Percentiles rank a stretch among this genome's conserved stretches.
phyloP scores from a whole-genome alignment of 306 rosid species.

The Medicago ruthenica region DNA sequence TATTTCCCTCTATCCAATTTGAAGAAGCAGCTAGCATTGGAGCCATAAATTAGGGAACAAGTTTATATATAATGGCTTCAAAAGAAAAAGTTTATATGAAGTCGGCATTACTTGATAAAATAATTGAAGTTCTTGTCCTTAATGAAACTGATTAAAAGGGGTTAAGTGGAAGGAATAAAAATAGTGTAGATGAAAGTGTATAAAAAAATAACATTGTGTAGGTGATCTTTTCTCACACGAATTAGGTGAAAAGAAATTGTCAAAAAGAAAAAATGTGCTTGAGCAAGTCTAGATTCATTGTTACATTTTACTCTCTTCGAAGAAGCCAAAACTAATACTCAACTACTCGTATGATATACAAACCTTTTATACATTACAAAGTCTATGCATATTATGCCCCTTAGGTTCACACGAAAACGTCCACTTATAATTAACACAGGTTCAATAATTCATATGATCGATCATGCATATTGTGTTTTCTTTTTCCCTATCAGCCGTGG shows the following conservation, averaged over 20 bases:
- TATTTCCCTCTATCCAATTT: neutral
- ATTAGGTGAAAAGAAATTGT: slow-evolving; percentile 30
- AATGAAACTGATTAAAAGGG: slow-evolving; percentile 3
- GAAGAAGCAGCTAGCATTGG: neutral
- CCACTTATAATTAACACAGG: neutral
- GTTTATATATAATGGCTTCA: neutral
- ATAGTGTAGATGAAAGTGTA: neutral
- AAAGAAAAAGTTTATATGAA: slow-evolving; percentile 1
- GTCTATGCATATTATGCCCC: neutral
- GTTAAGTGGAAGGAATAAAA: neutral
- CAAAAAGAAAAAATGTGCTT: neutral
- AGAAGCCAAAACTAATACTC: slow-evolving; percentile 19
- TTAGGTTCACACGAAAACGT: neutral
- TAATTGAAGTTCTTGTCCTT: neutral
- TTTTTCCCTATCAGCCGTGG: neutral
- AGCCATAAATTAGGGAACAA: slow-evolving; percentile 22
- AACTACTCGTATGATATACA: neutral
- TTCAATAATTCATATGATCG: neutral
- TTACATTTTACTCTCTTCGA: slow-evolving; percentile 1
- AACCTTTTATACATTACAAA: neutral
- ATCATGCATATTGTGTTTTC: neutral
- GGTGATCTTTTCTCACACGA: neutral
- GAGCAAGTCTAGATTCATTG: slow-evolving; percentile 30
- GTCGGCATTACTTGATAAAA: neutral
- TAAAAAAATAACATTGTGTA: neutral